These are phyloP conservation scores for Penicillium verrucosum DNA, from an alignment of 2,329 filamentous ascomycete species.

Conservation along the genomic window DNA sequence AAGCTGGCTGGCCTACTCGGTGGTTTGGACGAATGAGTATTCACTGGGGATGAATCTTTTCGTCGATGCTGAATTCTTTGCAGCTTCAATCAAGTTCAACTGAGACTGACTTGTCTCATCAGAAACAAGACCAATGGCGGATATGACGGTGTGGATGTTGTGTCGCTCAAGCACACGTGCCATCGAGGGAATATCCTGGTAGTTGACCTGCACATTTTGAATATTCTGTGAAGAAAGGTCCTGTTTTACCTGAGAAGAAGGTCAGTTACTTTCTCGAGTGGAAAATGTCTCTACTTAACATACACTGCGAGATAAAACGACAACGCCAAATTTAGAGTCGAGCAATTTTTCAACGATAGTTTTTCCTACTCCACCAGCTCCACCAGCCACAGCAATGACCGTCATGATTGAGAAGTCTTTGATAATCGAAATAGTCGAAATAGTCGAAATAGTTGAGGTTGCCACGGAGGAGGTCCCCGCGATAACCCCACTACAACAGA, in stretches of 20 bases:
- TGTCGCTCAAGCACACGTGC: constrained; percentile 33
- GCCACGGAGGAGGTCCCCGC: neutral
- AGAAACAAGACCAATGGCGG: constrained; percentile 36
- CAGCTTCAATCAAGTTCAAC: constrained; percentile 46
- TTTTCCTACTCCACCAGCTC: constrained; percentile 47
- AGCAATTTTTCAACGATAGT: constrained; percentile 47
- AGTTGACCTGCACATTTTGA: constrained; percentile 32
- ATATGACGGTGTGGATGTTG: constrained; percentile 48
- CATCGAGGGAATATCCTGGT: constrained; percentile 31
- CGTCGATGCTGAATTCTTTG: constrained; percentile 39
- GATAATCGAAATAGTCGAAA: neutral
- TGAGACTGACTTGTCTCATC: constrained; percentile 34
- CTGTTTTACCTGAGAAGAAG: neutral
- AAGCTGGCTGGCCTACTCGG: constrained; percentile 25
- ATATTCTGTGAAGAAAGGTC: constrained; percentile 5
- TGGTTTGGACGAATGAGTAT: constrained; percentile 38
- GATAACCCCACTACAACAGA: neutral
- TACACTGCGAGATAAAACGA: constrained; percentile 45
- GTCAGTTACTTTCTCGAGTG: neutral
- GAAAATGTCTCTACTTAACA: constrained; percentile 4
- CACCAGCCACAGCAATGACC: constrained; percentile 48
- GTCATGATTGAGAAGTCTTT: constrained; percentile 30
- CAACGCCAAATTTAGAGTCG: constrained; percentile 36
- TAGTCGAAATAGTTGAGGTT: neutral
- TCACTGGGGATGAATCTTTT: constrained; percentile 45